Conservation (phyloP, 2,329 filamentous ascomycete species). For the Verticillium longisporum region DNA sequence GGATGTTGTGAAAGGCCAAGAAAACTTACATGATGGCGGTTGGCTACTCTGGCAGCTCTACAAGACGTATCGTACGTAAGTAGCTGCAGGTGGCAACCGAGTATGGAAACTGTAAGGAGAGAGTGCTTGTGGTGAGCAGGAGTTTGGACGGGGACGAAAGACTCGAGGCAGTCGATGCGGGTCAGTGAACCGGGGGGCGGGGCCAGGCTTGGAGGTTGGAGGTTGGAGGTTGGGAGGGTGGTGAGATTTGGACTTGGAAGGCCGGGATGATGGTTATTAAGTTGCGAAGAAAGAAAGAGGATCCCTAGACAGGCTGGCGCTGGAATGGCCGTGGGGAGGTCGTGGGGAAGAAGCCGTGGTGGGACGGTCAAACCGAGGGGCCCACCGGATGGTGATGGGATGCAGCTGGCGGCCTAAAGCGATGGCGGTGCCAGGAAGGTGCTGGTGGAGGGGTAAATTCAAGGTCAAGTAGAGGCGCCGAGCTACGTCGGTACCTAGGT, state of each 20-base stretch:
- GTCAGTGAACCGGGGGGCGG: neutral
- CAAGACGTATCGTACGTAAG: too few species aligned
- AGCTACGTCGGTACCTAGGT: too few species aligned
- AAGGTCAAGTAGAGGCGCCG: too few species aligned
- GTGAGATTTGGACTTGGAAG: neutral
- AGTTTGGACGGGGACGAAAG: neutral
- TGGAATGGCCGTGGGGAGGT: neutral
- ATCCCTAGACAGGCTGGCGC: neutral
- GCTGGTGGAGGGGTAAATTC: neutral
- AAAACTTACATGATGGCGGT: neutral
- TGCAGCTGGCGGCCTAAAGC: neutral
- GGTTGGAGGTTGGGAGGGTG: neutral
- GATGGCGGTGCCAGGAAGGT: neutral
- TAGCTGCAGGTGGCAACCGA: neutral
- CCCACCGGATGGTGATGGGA: neutral
- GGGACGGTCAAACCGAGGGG: neutral
- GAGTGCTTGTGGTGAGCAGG: neutral
- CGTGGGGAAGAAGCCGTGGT: neutral
- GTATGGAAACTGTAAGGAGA: neutral
- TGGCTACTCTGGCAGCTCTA: neutral
- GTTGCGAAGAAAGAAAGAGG: neutral
- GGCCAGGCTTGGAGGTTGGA: neutral
- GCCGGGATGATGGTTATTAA: neutral
- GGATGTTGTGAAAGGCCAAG: neutral
- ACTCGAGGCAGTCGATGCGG: neutral